These are phyloP conservation scores for Fraxinus velutina DNA, from an alignment of 305 asterid species.

Conservation along the genomic window DNA sequence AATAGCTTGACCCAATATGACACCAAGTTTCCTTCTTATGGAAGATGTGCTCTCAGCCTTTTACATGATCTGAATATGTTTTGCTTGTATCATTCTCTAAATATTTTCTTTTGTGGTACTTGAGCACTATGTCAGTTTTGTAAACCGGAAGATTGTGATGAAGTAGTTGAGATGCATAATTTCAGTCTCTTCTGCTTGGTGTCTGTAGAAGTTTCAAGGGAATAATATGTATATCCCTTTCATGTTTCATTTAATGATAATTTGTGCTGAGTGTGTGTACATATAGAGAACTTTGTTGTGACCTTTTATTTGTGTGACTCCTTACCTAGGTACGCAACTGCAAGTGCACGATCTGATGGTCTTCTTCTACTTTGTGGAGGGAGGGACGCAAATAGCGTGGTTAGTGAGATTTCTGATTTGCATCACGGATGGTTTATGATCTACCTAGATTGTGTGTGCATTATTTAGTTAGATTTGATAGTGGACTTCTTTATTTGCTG, in stretches of 20 bases:
- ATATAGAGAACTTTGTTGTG: neutral
- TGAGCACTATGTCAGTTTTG: neutral
- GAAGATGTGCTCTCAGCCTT: neutral
- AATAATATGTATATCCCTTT: neutral
- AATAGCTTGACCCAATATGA: neutral
- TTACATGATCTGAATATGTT: neutral
- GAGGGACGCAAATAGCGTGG: slow-evolving; percentile 97
- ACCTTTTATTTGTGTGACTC: slow-evolving; percentile 9
- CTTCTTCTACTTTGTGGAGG: slow-evolving; percentile 99
- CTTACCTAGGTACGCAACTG: slow-evolving; percentile 86
- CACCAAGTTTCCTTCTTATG: neutral
- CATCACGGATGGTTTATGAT: neutral
- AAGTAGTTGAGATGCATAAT: neutral
- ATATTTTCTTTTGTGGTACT: neutral
- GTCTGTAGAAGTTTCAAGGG: neutral
- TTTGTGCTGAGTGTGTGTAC: neutral
- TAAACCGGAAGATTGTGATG: neutral
- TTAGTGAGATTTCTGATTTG: slow-evolving; percentile 36
- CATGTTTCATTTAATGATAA: neutral
- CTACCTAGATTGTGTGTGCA: slow-evolving; percentile 2
- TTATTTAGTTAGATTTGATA: neutral
- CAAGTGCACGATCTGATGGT: slow-evolving; percentile 99
- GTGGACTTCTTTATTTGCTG: neutral
- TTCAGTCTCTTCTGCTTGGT: neutral
- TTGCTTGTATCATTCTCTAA: neutral